Percentiles rank a stretch among this genome's conserved stretches.
These are phyloP conservation scores for Macrotyloma uniflorum DNA, from an alignment of 306 rosid species.

Conservation along the genomic window DNA sequence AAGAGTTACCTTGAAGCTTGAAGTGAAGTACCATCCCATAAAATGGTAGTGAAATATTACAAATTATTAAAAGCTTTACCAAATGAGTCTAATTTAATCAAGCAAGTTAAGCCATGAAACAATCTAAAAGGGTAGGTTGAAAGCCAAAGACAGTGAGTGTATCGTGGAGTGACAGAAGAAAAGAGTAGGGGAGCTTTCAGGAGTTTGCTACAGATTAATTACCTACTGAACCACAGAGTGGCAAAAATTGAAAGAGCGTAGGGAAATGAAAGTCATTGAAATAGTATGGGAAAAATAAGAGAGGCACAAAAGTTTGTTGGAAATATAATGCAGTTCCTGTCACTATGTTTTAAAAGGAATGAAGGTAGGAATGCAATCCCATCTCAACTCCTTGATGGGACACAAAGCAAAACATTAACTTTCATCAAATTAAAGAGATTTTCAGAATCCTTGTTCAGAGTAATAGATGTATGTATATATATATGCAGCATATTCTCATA, in stretches of 20 bases:
- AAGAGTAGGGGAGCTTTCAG: conserved; percentile 23
- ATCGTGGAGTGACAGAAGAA: conserved; percentile 21
- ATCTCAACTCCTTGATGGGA: conserved; percentile 44
- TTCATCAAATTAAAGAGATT: conserved; percentile 37
- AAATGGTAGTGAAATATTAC: background rate
- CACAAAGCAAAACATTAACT: conserved; percentile 42
- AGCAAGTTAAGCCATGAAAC: background rate
- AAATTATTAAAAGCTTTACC: background rate
- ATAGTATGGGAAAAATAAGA: background rate
- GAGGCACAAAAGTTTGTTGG: conserved; percentile 35
- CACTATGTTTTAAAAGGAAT: conserved; percentile 37
- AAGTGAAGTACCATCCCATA: background rate
- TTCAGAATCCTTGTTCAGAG: conserved; percentile 36
- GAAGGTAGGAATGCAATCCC: conserved; percentile 47
- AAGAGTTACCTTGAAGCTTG: background rate
- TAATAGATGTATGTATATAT: background rate
- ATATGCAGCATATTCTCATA: conserved; percentile 21
- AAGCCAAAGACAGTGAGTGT: background rate
- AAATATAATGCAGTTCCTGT: conserved; percentile 42
- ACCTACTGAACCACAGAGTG: conserved; percentile 11
- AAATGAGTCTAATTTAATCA: background rate
- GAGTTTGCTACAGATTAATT: background rate
- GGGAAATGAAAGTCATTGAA: conserved; percentile 36
- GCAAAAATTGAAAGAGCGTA: conserved; percentile 33
- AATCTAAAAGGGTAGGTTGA: background rate